A percentile compares a stretch with the other conserved stretches of the same genome.
These are phyloP conservation scores for Coemansia furcata DNA, from an alignment of 192 early-diverging fungal genomes.

Conservation along the genomic window DNA sequence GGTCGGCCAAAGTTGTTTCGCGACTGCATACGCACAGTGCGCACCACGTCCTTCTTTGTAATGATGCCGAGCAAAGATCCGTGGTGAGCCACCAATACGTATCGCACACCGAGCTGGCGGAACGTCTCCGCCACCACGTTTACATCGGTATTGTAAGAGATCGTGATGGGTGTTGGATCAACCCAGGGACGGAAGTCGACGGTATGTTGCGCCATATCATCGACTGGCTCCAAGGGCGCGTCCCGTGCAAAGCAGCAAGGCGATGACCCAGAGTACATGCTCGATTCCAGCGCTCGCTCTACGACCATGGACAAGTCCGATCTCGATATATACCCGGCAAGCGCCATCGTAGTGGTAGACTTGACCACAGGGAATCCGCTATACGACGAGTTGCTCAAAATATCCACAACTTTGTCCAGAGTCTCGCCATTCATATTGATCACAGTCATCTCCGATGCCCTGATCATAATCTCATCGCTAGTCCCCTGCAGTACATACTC, in stretches of 20 bases:
- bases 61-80: constrained; percentile 63
- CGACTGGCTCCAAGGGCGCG: not conserved
- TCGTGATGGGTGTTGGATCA: constrained; percentile 66
- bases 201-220: not conserved
- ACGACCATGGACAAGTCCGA: constrained; percentile 54
- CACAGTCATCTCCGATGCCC: constrained; percentile 61
- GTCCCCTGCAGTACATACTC: constrained; percentile 55
- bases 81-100: constrained; percentile 60
- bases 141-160: constrained; percentile 60
- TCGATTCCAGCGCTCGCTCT: constrained; percentile 15
- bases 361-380: constrained; percentile 76
- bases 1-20: constrained; percentile 26
- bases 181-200: constrained; percentile 69
- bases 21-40: constrained; percentile 48
- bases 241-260: constrained; percentile 28
- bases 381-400: constrained; percentile 51
- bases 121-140: constrained; percentile 67
- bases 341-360: constrained; percentile 54
- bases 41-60: constrained; percentile 71
- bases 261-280: constrained; percentile 24
- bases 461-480: constrained; percentile 62
- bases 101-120: constrained; percentile 64
- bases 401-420: constrained; percentile 44
- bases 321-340: constrained; percentile 71
- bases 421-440: constrained; percentile 53